Conservation (phyloP, 2,329 filamentous ascomycete genomes). For the Westerdykella sp. region DNA sequence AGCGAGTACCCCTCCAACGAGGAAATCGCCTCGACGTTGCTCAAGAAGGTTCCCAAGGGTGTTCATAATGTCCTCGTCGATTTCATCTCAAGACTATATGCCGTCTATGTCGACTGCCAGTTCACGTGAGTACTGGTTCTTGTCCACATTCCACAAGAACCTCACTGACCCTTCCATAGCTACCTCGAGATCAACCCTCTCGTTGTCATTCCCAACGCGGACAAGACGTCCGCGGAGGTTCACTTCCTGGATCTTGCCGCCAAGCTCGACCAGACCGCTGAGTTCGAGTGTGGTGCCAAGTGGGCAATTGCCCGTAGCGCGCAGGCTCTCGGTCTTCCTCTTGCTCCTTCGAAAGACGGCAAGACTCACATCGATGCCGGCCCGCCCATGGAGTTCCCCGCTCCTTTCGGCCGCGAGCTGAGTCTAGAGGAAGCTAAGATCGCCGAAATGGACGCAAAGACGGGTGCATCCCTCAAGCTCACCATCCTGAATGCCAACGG, state of each 20-base stretch:
- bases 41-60: slow-evolving; percentile 90
- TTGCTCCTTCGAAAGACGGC: slow-evolving; percentile 52
- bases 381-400: slow-evolving; percentile 97
- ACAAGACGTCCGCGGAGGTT: slow-evolving; percentile 86
- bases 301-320: slow-evolving; percentile 95
- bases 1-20: slow-evolving; percentile 93
- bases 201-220: slow-evolving; percentile 91
- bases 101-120: slow-evolving; percentile 98
- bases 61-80: slow-evolving; percentile 97
- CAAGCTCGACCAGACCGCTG: slow-evolving; percentile 97
- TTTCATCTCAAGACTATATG: slow-evolving; percentile 97
- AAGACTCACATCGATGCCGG: slow-evolving; percentile 94
- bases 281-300: slow-evolving; percentile 98
- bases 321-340: slow-evolving; percentile 76
- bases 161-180: slow-evolving; percentile 23
- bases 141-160: not conserved
- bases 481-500: slow-evolving; percentile 89
- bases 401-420: slow-evolving; percentile 96
- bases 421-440: slow-evolving; percentile 99
- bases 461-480: slow-evolving; percentile 95
- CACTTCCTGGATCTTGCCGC: slow-evolving; percentile 98
- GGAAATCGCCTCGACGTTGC: slow-evolving; percentile 74
- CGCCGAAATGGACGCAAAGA: slow-evolving; percentile 97
- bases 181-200: slow-evolving; percentile 99
- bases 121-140: slow-evolving; percentile 60